phyloP scores from a whole-genome alignment of 176 grass and related monocot genomes.

The Cocos nucifera region DNA sequence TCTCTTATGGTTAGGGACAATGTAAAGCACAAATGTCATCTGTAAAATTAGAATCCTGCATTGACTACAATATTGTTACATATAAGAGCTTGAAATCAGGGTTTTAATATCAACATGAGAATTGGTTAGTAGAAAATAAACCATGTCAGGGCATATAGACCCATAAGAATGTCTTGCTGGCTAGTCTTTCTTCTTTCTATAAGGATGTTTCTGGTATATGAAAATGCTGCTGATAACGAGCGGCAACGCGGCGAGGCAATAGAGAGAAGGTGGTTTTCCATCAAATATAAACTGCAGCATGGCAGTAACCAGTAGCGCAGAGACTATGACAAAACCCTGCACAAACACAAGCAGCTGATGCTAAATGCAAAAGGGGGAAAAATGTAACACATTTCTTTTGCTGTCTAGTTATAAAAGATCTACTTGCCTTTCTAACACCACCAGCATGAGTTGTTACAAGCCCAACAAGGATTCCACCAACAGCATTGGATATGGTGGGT shows the following conservation, averaged over 20 bases:
- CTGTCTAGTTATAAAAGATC: background rate
- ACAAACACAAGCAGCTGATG: conserved; percentile 20
- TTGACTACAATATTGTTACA: no score
- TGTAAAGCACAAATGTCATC: no score
- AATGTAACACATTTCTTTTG: background rate
- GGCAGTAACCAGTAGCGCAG: conserved; percentile 88
- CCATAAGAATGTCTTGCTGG: no score
- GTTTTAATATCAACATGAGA: no score
- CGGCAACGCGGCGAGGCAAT: conserved; percentile 67
- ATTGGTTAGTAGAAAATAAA: no score
- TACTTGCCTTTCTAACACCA: conserved; percentile 83
- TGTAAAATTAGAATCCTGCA: no score
- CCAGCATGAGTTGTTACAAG: conserved; percentile 95
- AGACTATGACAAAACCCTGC: conserved; percentile 98
- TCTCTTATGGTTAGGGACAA: no score
- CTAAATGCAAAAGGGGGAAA: background rate
- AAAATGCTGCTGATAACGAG: conserved; percentile 84
- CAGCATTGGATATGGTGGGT: conserved; percentile 76
- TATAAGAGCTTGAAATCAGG: no score
- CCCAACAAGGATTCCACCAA: conserved; percentile 95
- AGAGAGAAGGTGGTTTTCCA: conserved; percentile 64
- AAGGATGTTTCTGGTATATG: conserved; percentile 97
- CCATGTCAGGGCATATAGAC: no score
- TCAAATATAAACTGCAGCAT: conserved; percentile 77
- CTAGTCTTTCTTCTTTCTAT: conserved; percentile 83